Base-by-base conservation (phyloP, 2,329 filamentous ascomycete species). In the Hymenoscyphus linearis region DNA sequence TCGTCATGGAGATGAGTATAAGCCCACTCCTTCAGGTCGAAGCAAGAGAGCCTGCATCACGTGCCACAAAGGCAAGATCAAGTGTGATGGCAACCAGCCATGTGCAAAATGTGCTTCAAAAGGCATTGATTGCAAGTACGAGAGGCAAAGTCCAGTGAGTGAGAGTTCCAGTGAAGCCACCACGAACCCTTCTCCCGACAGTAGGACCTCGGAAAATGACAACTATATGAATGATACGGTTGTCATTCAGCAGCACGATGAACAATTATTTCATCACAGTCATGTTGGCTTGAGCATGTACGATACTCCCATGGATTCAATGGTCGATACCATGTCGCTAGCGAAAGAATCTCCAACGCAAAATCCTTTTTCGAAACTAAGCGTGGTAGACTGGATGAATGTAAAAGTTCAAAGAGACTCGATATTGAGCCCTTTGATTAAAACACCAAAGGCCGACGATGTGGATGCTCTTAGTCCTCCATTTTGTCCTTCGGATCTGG, bases 31-130 rank as follows among this genome's bases (percentile, higher is more conserved):
- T 1, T 66, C 67, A 0, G 63, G 65, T 1, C 71, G 77, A 53
- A 73, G 72, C 26, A 75, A 74, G 31, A 71, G 73, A 7, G 77
- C 78, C 10, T 80, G 78, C 55, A 72, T 78, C 63, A 71, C 74
- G 6, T 80, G 78, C 31, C 78, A 77, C 55, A 68, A 73, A n/a
- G 78, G 75, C 62, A 80, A 79, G 67, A 77, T 75, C 1, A 78
- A 77, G 62, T 79, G 78, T 56, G 74, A 77, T 60, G 78, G 78
- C 1, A 74, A 75, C 13, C 60, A 67, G 1, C 71, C 70, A 26
- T 79, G 78, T 52, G 72, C 73, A 0, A 73, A 76, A 2, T 79
- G 77, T 53, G 63, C 65, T 4, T 78, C 77, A 64, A 72, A 74
- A 60, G 72, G 71, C 1, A 72, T 77, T 18, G 63, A 65, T 16